These are phyloP conservation scores for Fusarium concolor DNA, from an alignment of 2,329 filamentous ascomycete genomes.

Conservation along the genomic window DNA sequence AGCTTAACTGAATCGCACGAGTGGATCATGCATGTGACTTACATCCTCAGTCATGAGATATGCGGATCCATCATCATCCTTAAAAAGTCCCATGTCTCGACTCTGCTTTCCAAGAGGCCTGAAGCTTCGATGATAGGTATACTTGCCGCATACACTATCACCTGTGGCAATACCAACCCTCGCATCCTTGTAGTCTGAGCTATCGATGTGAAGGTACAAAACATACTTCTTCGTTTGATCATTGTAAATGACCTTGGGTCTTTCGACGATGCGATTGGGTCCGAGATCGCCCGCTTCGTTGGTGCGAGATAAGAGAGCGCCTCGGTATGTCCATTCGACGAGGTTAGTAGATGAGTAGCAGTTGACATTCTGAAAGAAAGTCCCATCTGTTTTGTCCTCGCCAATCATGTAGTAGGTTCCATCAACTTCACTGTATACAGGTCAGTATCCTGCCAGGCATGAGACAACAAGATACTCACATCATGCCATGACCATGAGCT, in stretches of 20 bases:
- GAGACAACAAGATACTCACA: conserved; percentile 50
- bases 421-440: conserved; percentile 51
- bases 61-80: conserved; percentile 69
- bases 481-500: conserved; percentile 74
- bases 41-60: conserved; percentile 74
- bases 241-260: conserved; percentile 77
- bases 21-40: conserved; percentile 37
- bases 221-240: conserved; percentile 72
- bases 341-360: conserved; percentile 74
- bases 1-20: rapidly evolving
- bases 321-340: conserved; percentile 72
- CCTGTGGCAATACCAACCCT: conserved; percentile 73
- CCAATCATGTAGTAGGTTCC: conserved; percentile 75
- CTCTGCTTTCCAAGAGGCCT: conserved; percentile 53
- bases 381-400: conserved; percentile 75
- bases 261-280: conserved; percentile 71
- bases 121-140: conserved; percentile 55
- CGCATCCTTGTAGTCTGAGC: conserved; percentile 69
- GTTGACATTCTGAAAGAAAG: conserved; percentile 72
- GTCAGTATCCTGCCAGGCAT: rapidly evolving
- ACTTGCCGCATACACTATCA: conserved; percentile 69
- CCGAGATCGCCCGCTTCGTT: conserved; percentile 64
- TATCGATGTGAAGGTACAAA: conserved; percentile 77
- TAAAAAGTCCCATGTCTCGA: conserved; percentile 70
- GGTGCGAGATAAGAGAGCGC: conserved; percentile 67